phyloP scores from a whole-genome alignment of 73 alveolate species.

The Paramecium sexaurelia region DNA sequence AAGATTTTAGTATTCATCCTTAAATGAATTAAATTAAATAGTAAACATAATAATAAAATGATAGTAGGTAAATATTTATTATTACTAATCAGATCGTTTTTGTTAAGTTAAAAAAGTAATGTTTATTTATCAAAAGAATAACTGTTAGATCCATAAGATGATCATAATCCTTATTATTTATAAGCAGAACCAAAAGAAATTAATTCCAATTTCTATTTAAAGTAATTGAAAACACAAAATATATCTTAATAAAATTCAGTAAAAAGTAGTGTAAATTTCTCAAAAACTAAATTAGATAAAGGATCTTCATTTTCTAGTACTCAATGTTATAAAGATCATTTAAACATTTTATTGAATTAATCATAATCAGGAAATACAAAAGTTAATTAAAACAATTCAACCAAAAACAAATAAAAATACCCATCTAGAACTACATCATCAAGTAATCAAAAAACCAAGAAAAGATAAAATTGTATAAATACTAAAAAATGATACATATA shows the following conservation, averaged over 20 bases:
- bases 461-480: background rate
- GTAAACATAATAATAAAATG: background rate
- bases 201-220: background rate
- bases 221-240: background rate
- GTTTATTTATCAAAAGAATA: background rate
- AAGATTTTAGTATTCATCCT: background rate
- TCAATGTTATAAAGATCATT: background rate
- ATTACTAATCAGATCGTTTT: background rate
- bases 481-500: background rate
- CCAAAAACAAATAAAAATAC: background rate
- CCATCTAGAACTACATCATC: background rate
- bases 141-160: background rate
- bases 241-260: background rate
- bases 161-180: background rate
- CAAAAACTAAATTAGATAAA: background rate
- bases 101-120: background rate
- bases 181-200: background rate
- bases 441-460: background rate
- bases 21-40: background rate
- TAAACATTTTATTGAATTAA: background rate
- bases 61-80: background rate
- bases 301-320: background rate
- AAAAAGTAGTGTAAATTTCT: background rate
- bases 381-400: background rate
- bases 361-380: background rate